Conservation (phyloP, 768 basidiomycete genomes). For the Lentinula sp. region DNA sequence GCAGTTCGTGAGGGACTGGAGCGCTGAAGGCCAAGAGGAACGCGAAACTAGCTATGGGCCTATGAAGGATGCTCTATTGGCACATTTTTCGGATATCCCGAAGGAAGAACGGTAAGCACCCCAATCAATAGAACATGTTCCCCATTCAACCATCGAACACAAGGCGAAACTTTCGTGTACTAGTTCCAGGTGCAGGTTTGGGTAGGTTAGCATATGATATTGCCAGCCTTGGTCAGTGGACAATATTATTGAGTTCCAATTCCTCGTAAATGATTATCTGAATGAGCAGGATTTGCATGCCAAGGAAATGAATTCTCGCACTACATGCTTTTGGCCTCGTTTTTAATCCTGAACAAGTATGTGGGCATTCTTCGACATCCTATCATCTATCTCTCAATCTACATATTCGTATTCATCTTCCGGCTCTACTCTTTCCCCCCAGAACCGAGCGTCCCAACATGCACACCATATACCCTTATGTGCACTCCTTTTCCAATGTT, state of each 20-base stretch:
- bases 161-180: slow-evolving; percentile 58
- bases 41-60: slow-evolving; percentile 78
- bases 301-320: slow-evolving; percentile 97
- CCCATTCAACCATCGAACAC: too few relatives aligned
- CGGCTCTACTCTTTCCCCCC: not conserved
- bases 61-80: slow-evolving; percentile 67
- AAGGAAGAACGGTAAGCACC: slow-evolving; percentile 43
- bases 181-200: slow-evolving; percentile 88
- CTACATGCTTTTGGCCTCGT: slow-evolving; percentile 89
- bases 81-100: slow-evolving; percentile 55
- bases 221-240: slow-evolving; percentile 55
- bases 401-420: not conserved
- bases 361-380: slow-evolving; percentile 10
- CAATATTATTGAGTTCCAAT: not conserved
- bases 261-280: not conserved
- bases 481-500: slow-evolving; percentile 90
- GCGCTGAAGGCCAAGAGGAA: slow-evolving; percentile 74
- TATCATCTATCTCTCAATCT: not conserved
- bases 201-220: slow-evolving; percentile 87
- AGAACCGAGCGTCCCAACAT: slow-evolving; percentile 64
- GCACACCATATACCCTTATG: slow-evolving; percentile 80
- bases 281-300: slow-evolving; percentile 67
- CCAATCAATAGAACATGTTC: not conserved
- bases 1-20: slow-evolving; percentile 94
- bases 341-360: slow-evolving; percentile 82